These are phyloP conservation scores for Arxiozyma heterogenica DNA, from an alignment of 1,139 yeast species.

Conservation along the genomic window DNA sequence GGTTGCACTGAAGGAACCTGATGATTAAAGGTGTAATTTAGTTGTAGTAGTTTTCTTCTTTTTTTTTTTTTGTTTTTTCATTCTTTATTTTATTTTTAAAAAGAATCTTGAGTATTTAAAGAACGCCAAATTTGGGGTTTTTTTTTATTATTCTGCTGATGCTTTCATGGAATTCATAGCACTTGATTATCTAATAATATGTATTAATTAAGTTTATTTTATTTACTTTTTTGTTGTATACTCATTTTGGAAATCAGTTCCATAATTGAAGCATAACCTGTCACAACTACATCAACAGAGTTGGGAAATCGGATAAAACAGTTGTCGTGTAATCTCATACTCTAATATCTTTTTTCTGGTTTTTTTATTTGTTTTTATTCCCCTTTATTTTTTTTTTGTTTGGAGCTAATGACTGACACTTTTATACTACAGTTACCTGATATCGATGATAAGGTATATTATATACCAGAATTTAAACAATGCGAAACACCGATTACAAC, in stretches of 20 bases:
- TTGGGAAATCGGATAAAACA: background rate
- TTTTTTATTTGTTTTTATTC: too few relatives aligned
- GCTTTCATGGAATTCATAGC: background rate
- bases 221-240: too few relatives aligned
- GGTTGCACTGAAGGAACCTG: background rate
- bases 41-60: background rate
- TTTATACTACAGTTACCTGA: conserved; percentile 1
- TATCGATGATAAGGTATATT: background rate
- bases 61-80: background rate
- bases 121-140: background rate
- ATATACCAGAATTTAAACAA: background rate
- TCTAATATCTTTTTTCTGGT: too few relatives aligned
- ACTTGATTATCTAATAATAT: too few relatives aligned
- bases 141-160: too few relatives aligned
- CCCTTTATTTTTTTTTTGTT: background rate
- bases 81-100: too few relatives aligned
- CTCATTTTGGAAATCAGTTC: too few relatives aligned
- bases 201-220: too few relatives aligned
- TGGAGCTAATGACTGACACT: background rate
- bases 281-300: too few relatives aligned
- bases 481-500: background rate
- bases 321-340: too few relatives aligned
- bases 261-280: background rate
- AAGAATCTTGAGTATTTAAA: background rate
- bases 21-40: background rate